Base-by-base conservation (phyloP, 345 rosid species). In the Acer campestre region DNA sequence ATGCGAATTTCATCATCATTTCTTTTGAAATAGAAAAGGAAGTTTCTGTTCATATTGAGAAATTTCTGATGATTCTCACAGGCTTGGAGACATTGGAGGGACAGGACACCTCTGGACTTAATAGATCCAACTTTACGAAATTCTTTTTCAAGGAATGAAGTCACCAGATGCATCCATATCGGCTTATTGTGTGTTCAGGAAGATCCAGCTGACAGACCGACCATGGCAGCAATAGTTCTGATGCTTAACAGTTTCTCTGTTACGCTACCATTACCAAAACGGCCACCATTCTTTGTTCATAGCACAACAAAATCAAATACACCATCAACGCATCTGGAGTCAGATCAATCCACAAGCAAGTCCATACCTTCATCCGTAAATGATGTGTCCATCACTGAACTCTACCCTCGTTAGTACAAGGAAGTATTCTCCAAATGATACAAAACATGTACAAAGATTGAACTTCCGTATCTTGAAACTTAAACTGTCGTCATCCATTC, bases 161-260 rank as follows among this genome's bases (percentile, higher is more conserved):
- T 78, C 6, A 56, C 27, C 10, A 56, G 73, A 62, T 65, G 73
- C 73, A 56, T 73, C 20, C 77, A 73, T 7, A 67, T 78, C 10
- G 73, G 73, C 3, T 78, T 78, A 13, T 16, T 74, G 25, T 74
- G 77, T 25, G 77, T 63, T 20, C 81, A 73, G 55, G 58, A 73
- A 66, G 58, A 67, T 66, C 59, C 71, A 23, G 31, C 29, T 38
- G 62, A 9, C 11, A 80, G 82, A 58, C 79, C 67, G 5, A 42
- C 14, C 0, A 69, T 75, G 75, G 71, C 75, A 12, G 12, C 46
- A 48, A n/a, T 79, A 13, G 58, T 65, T 78, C 56, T 20, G 40
- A 72, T 78, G 81, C 81, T 78, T 25, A 65, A 49, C 46, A 65
- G 72, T 13, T 20, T 51, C 42, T 65, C 81, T 9, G 53, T 56